phyloP scores from a whole-genome alignment of 345 rosid species.

The Raphanus sativus region DNA sequence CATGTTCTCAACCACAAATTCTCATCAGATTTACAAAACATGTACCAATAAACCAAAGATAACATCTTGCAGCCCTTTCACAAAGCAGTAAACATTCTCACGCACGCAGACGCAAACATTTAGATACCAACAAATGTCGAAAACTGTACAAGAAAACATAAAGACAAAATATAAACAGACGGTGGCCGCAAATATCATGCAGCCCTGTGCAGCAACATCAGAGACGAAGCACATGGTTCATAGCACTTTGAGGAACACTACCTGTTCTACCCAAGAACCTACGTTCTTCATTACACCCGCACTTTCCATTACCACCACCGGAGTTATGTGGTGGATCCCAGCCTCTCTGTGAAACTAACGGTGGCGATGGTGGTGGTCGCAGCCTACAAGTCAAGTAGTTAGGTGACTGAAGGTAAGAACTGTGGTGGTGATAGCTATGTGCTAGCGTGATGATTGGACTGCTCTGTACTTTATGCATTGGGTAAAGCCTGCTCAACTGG shows the following conservation, averaged over 20 bases:
- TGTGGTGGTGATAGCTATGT: conserved; percentile 21
- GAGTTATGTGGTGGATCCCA: conserved; percentile 7
- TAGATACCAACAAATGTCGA: background rate
- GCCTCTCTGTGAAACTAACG: conserved; percentile 32
- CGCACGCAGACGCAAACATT: background rate
- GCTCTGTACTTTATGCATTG: conserved; percentile 65
- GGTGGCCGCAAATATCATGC: background rate
- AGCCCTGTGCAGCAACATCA: background rate
- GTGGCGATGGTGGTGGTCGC: background rate
- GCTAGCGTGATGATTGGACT: conserved; percentile 57
- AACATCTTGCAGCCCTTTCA: conserved; percentile 9
- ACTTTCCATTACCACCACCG: conserved; percentile 5
- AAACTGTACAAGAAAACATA: conserved; percentile 12
- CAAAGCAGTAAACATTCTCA: background rate
- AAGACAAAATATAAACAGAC: conserved; percentile 2
- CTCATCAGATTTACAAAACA: background rate
- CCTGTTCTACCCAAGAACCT: conserved; percentile 42
- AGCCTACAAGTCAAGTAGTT: conserved; percentile 26
- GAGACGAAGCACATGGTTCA: conserved; percentile 25
- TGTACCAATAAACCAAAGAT: background rate
- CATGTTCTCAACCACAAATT: background rate
- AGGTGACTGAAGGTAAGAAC: conserved; percentile 27
- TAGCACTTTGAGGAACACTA: conserved; percentile 57
- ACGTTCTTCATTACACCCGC: conserved; percentile 24
- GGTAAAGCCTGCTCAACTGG: conserved; percentile 12